phyloP scores from a whole-genome alignment of 345 rosid species.

The Corchorus capsularis region DNA sequence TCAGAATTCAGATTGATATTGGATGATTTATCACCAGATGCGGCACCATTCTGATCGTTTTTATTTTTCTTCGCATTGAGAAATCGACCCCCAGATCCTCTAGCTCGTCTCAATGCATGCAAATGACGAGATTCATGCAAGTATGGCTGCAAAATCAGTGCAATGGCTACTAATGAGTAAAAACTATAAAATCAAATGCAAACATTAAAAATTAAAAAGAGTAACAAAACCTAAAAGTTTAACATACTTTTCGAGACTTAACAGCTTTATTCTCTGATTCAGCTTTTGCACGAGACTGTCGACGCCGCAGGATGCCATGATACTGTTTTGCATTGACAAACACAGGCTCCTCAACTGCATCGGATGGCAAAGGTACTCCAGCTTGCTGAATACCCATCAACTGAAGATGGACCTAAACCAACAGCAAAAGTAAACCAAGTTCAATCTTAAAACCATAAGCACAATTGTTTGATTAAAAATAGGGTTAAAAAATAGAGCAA shows the following conservation, averaged over 20 bases:
- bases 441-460: neutral
- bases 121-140: conserved; percentile 96
- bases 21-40: conserved; percentile 57
- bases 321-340: conserved; percentile 98
- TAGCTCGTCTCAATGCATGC: conserved; percentile 90
- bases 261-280: conserved; percentile 66
- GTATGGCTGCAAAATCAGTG: conserved; percentile 67
- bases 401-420: conserved; percentile 78
- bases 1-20: conserved; percentile 61
- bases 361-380: conserved; percentile 92
- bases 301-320: conserved; percentile 93
- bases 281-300: conserved; percentile 94
- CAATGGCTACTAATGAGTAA: conserved; percentile 15
- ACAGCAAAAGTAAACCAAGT: neutral
- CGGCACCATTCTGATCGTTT: conserved; percentile 45
- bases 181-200: neutral
- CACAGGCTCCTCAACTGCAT: conserved; percentile 95
- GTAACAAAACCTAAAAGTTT: neutral
- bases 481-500: conserved; percentile 3
- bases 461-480: neutral
- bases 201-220: neutral
- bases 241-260: conserved; percentile 74
- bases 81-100: conserved; percentile 95
- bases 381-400: conserved; percentile 97
- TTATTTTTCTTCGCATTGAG: conserved; percentile 69